Base-by-base conservation (phyloP, 495 filamentous ascomycete genomes). In the Penicillium salamii region DNA sequence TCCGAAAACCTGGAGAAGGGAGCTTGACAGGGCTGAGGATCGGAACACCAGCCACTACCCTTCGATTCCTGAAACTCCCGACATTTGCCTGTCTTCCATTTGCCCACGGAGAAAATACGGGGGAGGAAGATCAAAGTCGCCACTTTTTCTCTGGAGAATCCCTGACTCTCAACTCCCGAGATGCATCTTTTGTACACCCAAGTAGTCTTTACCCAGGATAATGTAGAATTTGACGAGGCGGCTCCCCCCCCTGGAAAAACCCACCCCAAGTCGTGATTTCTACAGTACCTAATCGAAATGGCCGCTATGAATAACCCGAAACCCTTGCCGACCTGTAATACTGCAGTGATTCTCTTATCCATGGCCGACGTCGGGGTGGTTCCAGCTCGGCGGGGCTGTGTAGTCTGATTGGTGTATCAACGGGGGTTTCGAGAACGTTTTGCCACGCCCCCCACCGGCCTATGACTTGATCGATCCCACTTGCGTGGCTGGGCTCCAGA, bases 21-120 rank as follows among this genome's bases (percentile, higher is more conserved):
- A 42, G 36, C 41, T 39, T 54, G 39, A 57, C 63, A 65, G 62
- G 65, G 67, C 67, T 69, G 62, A 69, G 50, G 48, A 44, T 52
- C 46, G 55, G 42, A 42, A 52, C 46, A 43, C 35, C 54, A 61
- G 62, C 61, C 62, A 69, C 58, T 54, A 52, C 9, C 13, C 31
- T 40, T 28, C 7, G 54, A 57, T 65, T 59, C 69, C 69, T 73
- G 63, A 68, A 68, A 57, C 52, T 59, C 56, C 70, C 68, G 70
- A 71, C 52, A 52, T 50, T 49, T 58, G 42, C 50, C 47, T 19
- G 31, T 42, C 45, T 54, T 32, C 54, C 54, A 67, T 65, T 69
- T 63, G 60, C 53, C 53, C 19, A 40, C 50, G 41, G 42, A 40
- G 44, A 55, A 57, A 57, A 58, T 40, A 54, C 49, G 49, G 54